Evolutionary conservation across 441 rosid genomes (phyloP), one percentile per base, ranked within the genome.

Genomic region (Erysimum pusillum): DNA sequence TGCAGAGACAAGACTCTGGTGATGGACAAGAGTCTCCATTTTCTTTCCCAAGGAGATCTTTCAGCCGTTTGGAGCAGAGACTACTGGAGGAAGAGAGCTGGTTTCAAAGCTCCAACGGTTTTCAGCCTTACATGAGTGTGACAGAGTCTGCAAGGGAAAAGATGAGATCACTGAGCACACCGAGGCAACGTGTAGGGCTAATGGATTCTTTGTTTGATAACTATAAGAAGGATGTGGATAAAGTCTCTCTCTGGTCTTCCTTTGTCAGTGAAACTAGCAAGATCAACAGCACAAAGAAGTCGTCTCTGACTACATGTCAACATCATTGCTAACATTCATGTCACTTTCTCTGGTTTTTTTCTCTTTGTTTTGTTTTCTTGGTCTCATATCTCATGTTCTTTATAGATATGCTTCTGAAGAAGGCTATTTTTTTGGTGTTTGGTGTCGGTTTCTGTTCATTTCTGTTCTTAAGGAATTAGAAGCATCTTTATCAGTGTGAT

Each of bases 81-180:
- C 36, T 71, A 13, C 28, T 67, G 35, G 86, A 66, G 8, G 88
- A 83, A 0, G 89, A 85, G 4, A 74, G 74, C 75, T 79, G 84
- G 52, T 62, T 78, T 63, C 81, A 80, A 5, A 78, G 82, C 62
- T 91, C 92, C 18, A 88, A 81, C 1, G 84, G 78, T 14, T 84
- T 86, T 18, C 91, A 91, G 14, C 81, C 87, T 20, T 91, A 87
- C 79, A 89, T 87, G 93, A 89, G 85, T 1, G 79, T 87, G 60
- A 94, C 94, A 34, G 82, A 90, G 76, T 87, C 94, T 25, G 84
- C 96, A 46, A 91, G 72, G 81, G 94, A 90, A 11, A 94, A 85
- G 80, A 74, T 85, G 51, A 88, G 97, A 84, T 94, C 98, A 12
- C 44, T 79, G 17, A 79, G 82, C 44, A 79, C 82, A 64, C 82